Evolutionary conservation across 345 rosid species (phyloP), one percentile per base, ranked within the genome.

Genomic region (Erysimum cheiranthoides): DNA sequence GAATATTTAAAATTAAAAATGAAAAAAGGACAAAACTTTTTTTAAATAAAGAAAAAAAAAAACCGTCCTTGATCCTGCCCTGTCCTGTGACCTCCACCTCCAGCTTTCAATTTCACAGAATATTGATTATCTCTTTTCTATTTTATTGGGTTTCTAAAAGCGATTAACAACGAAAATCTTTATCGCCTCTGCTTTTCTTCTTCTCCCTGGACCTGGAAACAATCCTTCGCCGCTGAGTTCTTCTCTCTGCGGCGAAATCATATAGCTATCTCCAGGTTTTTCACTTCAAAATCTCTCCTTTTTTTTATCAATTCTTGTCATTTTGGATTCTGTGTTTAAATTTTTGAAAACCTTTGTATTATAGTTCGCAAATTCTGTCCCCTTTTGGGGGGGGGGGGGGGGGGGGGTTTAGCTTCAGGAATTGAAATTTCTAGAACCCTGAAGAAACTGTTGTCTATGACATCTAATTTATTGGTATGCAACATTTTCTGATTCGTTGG

Each of bases 141-240:
- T 16, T 77, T 70, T 36, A 45, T 64, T 70, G 2, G 47, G 1
- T 68, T 38, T 50, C 14, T 14, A 10, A 50, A 50, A 67, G 46
- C 35, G 61, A 62, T 25, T 42, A 25, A 13, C 39, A 38, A 10
- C 42, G 5, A 12, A 8, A 13, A 10, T n/a, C n/a, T n/a, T n/a
- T n/a, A n/a, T 62, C 73, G n/a, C 25, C 30, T 3, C 30, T 3
- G 28, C 45, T 53, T 61, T 52, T 70, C 68, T 32, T 52, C n/a
- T 49, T 27, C 66, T 54, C 70, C 70, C 27, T 50, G 39, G 28
- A 45, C 71, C 39, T 28, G 40, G 25, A 47, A 31, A 30, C 61
- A 59, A 70, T 70, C 61, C 13, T 52, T 54, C 43, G 80, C 80
- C 80, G 80, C 32, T 66, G 66, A 61, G 70, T 17, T 76, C 57